phyloP scores from a whole-genome alignment of 495 filamentous ascomycete genomes.

The Cercophora scortea region DNA sequence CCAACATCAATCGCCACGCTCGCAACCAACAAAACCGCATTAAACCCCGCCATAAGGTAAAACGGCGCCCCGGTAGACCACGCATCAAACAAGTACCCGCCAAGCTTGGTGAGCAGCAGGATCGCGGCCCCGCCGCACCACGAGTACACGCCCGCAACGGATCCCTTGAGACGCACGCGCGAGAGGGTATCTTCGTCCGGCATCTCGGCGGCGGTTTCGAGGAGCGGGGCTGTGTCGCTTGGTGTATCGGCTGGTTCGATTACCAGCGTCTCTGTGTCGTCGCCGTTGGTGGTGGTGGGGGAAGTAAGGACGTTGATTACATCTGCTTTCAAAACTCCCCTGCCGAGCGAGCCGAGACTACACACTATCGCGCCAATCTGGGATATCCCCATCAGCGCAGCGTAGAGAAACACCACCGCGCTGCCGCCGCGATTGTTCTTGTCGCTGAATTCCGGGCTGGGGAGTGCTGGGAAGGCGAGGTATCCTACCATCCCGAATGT shows the following conservation, averaged over 20 bases:
- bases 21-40: conserved; percentile 57
- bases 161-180: conserved; percentile 68
- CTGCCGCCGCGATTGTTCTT: conserved; percentile 50
- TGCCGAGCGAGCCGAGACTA: conserved; percentile 74
- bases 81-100: conserved; percentile 76
- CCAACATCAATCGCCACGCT: conserved; percentile 39
- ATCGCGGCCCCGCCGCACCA: conserved; percentile 89
- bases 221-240: conserved; percentile 23
- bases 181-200: conserved; percentile 24
- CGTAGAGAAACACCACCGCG: conserved; percentile 63
- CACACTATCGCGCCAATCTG: conserved; percentile 96
- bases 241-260: conserved; percentile 13
- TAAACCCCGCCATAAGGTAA: conserved; percentile 86
- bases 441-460: conserved; percentile 61
- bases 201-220: conserved; percentile 12
- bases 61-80: conserved; percentile 70
- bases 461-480: conserved; percentile 56
- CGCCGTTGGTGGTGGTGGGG: conserved; percentile 4
- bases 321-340: conserved; percentile 61
- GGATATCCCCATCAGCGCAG: conserved; percentile 71
- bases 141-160: conserved; percentile 88
- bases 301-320: conserved; percentile 15
- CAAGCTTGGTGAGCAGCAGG: conserved; percentile 81
- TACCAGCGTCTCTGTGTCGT: conserved; percentile 20
- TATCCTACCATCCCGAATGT: conserved; percentile 70